Conservation (phyloP, 1,284 basidiomycete species). For the Malassezia nana region DNA sequence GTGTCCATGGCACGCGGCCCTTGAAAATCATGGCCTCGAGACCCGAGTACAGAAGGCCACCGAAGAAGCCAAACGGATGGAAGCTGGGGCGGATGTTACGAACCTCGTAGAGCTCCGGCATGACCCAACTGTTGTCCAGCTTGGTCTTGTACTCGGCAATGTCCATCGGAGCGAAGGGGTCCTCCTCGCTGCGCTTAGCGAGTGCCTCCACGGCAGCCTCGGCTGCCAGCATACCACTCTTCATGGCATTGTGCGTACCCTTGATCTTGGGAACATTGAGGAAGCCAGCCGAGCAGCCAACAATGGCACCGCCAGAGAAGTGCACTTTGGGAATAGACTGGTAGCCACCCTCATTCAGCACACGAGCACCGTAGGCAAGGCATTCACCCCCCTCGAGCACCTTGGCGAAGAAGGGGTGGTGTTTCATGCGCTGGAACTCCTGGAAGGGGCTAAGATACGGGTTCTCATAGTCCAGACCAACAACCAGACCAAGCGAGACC, state of each 20-base stretch:
- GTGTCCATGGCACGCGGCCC: slow-evolving; percentile 85
- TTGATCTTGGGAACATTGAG: slow-evolving; percentile 97
- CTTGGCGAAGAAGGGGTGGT: slow-evolving; percentile 79
- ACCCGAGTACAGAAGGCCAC: slow-evolving; percentile 82
- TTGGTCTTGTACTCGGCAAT: slow-evolving; percentile 67
- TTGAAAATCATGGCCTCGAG: slow-evolving; percentile 75
- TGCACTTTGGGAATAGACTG: slow-evolving; percentile 83
- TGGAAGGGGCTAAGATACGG: slow-evolving; percentile 85
- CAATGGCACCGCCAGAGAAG: slow-evolving; percentile 89
- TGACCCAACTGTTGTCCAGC: slow-evolving; percentile 74
- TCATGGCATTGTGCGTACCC: slow-evolving; percentile 99
- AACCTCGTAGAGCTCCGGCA: slow-evolving; percentile 77
- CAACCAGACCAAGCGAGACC: slow-evolving; percentile 80
- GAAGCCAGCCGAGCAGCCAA: slow-evolving; percentile 89
- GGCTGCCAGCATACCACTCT: slow-evolving; percentile 91
- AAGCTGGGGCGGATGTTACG: slow-evolving; percentile 88
- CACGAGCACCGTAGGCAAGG: slow-evolving; percentile 81
- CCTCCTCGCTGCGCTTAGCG: slow-evolving; percentile 33
- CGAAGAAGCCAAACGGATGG: slow-evolving; percentile 71
- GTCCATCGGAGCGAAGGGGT: slow-evolving; percentile 53
- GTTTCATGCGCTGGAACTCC: slow-evolving; percentile 94
- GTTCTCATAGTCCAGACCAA: slow-evolving; percentile 89
- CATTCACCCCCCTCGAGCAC: slow-evolving; percentile 69
- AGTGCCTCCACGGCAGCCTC: slow-evolving; percentile 71
- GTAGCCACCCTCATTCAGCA: slow-evolving; percentile 85